Conservation (phyloP, 768 basidiomycete species). For the Kwoniella sp. region DNA sequence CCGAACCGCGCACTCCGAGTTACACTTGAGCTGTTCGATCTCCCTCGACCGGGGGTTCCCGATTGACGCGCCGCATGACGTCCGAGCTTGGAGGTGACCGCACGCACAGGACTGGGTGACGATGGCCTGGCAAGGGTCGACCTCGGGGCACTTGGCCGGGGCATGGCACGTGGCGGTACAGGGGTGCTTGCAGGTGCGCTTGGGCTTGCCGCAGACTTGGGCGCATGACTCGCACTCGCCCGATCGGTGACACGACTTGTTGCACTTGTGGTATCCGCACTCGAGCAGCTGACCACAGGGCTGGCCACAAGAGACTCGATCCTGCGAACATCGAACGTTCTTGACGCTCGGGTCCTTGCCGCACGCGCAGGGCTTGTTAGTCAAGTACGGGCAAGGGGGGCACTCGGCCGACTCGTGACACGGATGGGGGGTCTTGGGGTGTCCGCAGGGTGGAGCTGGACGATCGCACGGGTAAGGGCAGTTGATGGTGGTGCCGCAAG, state of each 20-base stretch:
- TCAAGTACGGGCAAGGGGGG: conserved; percentile 81
- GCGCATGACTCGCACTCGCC: conserved; percentile 68
- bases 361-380: conserved; percentile 77
- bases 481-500: conserved; percentile 58
- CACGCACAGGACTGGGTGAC: conserved; percentile 74
- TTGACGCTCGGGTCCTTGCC: conserved; percentile 70
- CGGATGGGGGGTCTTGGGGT: conserved; percentile 67
- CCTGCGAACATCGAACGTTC: conserved; percentile 79
- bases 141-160: conserved; percentile 76
- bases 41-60: conserved; percentile 55
- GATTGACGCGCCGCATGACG: conserved; percentile 64
- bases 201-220: conserved; percentile 75
- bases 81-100: conserved; percentile 69
- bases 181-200: conserved; percentile 76
- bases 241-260: conserved; percentile 66
- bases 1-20: conserved; percentile 73
- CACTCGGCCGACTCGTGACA: conserved; percentile 78
- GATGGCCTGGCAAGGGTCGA: conserved; percentile 64
- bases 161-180: conserved; percentile 81
- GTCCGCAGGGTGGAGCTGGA: conserved; percentile 72
- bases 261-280: conserved; percentile 89
- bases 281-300: conserved; percentile 69
- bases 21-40: conserved; percentile 63
- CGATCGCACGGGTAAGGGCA: conserved; percentile 77
- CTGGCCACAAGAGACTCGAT: conserved; percentile 79